Base-by-base conservation (phyloP, 169 alveolate genomes). In the Cryptosporidium parvum region DNA sequence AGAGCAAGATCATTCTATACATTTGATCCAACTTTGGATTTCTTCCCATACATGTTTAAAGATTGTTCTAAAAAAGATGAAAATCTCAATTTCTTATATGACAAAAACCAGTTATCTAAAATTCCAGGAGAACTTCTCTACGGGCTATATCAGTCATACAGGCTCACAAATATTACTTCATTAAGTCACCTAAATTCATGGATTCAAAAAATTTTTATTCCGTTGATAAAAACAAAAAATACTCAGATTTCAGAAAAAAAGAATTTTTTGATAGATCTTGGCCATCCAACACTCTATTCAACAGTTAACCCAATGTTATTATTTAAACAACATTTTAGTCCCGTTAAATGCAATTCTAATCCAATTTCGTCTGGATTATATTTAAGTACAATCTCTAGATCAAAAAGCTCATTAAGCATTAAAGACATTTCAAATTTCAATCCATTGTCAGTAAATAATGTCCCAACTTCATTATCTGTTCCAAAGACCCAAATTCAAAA, bases 1-100 rank as follows among this genome's bases (percentile, higher is more conserved):
- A 80, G 75, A 39, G 89, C 89, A 31, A 59, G 80, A 65, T 80
- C 89, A 33, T 65, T 62, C 42, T 80, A 44, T 42, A 26, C 80
- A 31, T 62, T 80, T 42, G 68, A 80, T 33, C 73, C 75, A 80
- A 65, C 73, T 44, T 35, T 37, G 29, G 56, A 59, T 29, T 62
- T 62, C 23, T 80, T 56, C n/a, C 89, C 89, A 80, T 80, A 80
- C 39, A 80, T 80, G 75, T 80, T 80, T 45, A 69, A 65, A 45
- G 45, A 65, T 18, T 80, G 89, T 48, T 62, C 75, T 21, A 42
- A 65, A 26, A 80, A 80, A 42, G 62, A 16, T 37, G 62, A 18
- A 21, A 42, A 33, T 53, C 89, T 80, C 6, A 51, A 18, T 31
- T 80, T 80, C 56, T 44, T 80, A 31, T 80, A 44, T 45, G 35